These are phyloP conservation scores for Venturia aucupariae DNA, from an alignment of 2,329 filamentous ascomycete genomes.

Conservation along the genomic window DNA sequence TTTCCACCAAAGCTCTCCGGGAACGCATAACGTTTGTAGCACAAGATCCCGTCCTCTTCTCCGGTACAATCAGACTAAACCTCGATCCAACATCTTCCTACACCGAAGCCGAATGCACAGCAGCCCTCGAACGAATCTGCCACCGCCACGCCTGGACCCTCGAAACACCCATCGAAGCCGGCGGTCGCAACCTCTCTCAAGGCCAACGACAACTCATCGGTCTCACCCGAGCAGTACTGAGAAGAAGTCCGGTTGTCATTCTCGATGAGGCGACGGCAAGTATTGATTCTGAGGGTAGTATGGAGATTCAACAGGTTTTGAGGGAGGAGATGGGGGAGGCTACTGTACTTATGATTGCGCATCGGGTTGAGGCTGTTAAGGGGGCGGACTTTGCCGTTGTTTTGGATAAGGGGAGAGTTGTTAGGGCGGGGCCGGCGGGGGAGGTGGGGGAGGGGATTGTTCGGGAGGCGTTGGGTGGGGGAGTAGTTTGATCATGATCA, in stretches of 20 bases:
- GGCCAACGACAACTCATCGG: slow-evolving; percentile 58
- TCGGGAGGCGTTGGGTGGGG: neutral
- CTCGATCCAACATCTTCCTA: slow-evolving; percentile 53
- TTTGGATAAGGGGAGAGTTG: slow-evolving; percentile 41
- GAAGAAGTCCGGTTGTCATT: slow-evolving; percentile 52
- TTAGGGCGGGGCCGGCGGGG: slow-evolving; percentile 22
- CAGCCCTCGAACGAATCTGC: slow-evolving; percentile 47
- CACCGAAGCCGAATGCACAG: slow-evolving; percentile 43
- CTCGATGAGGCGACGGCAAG: slow-evolving; percentile 44
- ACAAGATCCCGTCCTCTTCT: slow-evolving; percentile 58
- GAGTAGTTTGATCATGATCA: no score
- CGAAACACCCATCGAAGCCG: slow-evolving; percentile 47
- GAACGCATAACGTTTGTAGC: slow-evolving; percentile 57
- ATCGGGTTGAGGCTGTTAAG: slow-evolving; percentile 53
- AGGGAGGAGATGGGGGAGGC: slow-evolving; percentile 47
- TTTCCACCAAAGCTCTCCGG: slow-evolving; percentile 51
- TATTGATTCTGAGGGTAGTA: slow-evolving; percentile 51
- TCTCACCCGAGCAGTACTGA: slow-evolving; percentile 51
- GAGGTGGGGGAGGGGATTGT: slow-evolving; percentile 20
- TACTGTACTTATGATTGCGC: slow-evolving; percentile 58
- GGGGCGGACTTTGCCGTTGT: slow-evolving; percentile 48
- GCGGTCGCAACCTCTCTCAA: slow-evolving; percentile 53
- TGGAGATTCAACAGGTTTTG: slow-evolving; percentile 45
- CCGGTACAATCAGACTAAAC: slow-evolving; percentile 51
- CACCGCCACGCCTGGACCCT: slow-evolving; percentile 47